Evolutionary conservation across 1,284 basidiomycete genomes (phyloP).

Genomic region (Apiotrichum gracile): DNA sequence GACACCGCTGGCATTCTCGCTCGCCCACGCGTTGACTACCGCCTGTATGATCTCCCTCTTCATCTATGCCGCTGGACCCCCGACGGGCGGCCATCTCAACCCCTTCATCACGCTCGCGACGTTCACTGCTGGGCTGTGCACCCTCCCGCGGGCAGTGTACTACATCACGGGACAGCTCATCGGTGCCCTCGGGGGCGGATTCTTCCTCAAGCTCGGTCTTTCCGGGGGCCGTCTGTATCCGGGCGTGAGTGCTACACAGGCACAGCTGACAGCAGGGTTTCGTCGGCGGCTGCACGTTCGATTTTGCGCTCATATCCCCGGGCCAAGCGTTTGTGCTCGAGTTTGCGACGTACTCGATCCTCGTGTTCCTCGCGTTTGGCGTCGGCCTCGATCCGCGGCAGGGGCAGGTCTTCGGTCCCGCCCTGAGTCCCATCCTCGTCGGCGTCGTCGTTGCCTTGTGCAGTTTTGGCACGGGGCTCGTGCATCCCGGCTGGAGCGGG

Average conservation of each 20-base stretch:
- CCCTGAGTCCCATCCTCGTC: not conserved
- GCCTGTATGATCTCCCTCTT: not conserved
- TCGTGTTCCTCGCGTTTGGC: conserved; percentile 5
- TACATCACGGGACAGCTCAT: not conserved
- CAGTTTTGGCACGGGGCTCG: not conserved
- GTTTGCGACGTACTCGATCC: not conserved
- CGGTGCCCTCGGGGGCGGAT: not conserved
- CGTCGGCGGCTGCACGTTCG: conserved; percentile 4
- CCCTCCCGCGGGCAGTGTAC: conserved; percentile 2
- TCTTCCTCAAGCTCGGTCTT: conserved; percentile 1
- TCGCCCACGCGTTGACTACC: not conserved
- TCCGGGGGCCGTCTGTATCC: not conserved
- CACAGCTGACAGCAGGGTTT: not conserved
- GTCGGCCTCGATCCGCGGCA: conserved; percentile 6
- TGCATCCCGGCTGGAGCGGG: not conserved
- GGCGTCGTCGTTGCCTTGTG: not conserved
- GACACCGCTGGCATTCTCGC: not conserved
- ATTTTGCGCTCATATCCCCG: not conserved
- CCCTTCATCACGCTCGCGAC: conserved; percentile 5
- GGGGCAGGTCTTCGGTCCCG: not conserved
- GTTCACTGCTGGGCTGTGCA: conserved; percentile 1
- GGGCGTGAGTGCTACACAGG: not conserved
- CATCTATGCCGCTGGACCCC: not conserved
- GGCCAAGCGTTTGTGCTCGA: conserved; percentile 5
- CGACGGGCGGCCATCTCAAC: conserved; percentile 4